Base-by-base conservation (phyloP, 1,139 yeast genomes). In the Arxiozyma slooffiae region DNA sequence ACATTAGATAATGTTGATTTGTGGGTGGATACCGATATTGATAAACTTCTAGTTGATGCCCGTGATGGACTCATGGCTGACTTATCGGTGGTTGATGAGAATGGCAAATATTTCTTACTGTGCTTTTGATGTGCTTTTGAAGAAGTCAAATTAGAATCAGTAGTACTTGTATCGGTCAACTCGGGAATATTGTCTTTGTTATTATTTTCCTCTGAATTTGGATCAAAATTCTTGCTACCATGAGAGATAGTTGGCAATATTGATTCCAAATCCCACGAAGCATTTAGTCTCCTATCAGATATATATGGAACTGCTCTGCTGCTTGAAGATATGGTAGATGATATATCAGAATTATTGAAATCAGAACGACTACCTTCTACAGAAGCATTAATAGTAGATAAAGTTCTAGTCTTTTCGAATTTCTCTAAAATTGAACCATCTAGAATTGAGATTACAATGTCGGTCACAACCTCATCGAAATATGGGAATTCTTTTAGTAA, bases 381-480 rank as follows among this genome's bases (percentile, higher is more conserved):
- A 20, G 39, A 24, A 16, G 22, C 39, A 24, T 34, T 38, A 20
- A 48, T 38, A 43, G 44, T 48, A 4, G 50, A 48, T 48, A 48
- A 43, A 8, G 50, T 40, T 34, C 50, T 50, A 11, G 46, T 50
- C 21, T 42, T 41, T 26, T 53, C 55, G 24, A 59, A 58, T 40
- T 51, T 54, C 26, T 57, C 57, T 21, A 59, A 44, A 41, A 60
- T 53, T 5, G 59, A 47, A 17, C 63, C 64, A 51, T 60, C 63
- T 26, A 62, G 41, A 24, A 62, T 62, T 1, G 62, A 56, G 5
- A 58, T 54, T 3, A 65, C 55, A 36, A 63, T 54, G 23, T 55
- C 56, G 1, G 62, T 54, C 7, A 62, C 59, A 11, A 53, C 56
- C 20, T 57, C 65, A 40, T 62, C 63, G 41, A 63, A 58, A 46